Evolutionary conservation across 192 early-diverging fungal species (phyloP), one percentile per base, ranked within the genome.

Genomic region (Coemansia pectinata): DNA sequence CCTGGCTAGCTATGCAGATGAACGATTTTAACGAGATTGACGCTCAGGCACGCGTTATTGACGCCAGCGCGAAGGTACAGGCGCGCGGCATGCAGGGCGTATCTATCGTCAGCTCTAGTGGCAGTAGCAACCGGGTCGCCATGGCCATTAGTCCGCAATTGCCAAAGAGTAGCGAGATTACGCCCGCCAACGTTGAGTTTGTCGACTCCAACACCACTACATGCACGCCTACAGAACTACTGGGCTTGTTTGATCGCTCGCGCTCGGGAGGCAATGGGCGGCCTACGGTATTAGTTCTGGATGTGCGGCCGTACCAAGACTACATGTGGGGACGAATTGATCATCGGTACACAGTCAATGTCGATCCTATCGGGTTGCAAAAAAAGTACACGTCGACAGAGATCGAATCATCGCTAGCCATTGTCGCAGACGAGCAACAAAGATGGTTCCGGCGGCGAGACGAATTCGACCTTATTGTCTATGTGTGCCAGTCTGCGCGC

Each of bases 401-500:
- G 5, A 84, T 89, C 27, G 83, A 89, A 34, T 75, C 85, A 5
- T 86, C 85, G 10, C 67, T 92, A 50, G 79, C 86, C n/a, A 71
- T 88, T 50, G 85, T 82, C 17, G 77, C 89, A 1, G 81, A 86
- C 15, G 67, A 78, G 34, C 90, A 91, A 58, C 86, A 86, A n/a
- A 38, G 71, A 17, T 70, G 92, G 41, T 96, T 98, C 74, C 68
- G 77, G 1, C 71, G 71, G 33, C 85, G 94, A 5, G 58, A 88
- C 39, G 65, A 78, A 17, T 93, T 92, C 66, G 91, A 94, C 62
- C 48, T 95, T 2, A 77, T 97, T 6, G 86, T 95, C 9, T 89
- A 88, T 61, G 87, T 91, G 48, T 90, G 92, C 66, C 86, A 89
- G 72, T 70, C 79, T 8, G 66, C 71, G 44, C 76, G 67, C 29